These are phyloP conservation scores for Kwoniella dejecticola DNA, from an alignment of 768 basidiomycete genomes.

Conservation along the genomic window DNA sequence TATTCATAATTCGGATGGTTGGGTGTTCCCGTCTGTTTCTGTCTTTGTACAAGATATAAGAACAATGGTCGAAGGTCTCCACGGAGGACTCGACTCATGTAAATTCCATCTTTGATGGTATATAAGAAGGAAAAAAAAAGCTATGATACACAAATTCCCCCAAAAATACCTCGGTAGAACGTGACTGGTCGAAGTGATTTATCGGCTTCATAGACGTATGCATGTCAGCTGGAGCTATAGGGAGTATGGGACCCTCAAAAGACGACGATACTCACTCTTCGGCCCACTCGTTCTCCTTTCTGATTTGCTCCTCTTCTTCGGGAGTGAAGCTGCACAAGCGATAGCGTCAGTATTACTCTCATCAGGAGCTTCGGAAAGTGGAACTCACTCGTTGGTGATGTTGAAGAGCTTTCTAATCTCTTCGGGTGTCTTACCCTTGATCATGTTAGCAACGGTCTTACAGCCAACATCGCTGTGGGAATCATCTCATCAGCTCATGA, in stretches of 20 bases:
- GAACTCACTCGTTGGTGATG: constrained; percentile 64
- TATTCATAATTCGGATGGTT: too few relatives aligned
- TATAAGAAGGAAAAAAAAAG: background rate
- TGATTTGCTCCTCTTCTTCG: constrained; percentile 99
- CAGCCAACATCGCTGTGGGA: constrained; percentile 46
- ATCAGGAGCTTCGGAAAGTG: background rate
- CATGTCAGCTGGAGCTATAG: too few relatives aligned
- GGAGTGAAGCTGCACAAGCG: constrained; percentile 89
- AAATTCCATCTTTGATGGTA: too few relatives aligned
- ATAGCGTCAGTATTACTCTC: constrained; percentile 35
- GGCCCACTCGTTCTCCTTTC: constrained; percentile 85
- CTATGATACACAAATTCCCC: background rate
- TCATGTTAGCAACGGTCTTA: constrained; percentile 82
- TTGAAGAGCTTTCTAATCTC: constrained; percentile 98
- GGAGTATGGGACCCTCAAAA: background rate
- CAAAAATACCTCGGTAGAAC: too few relatives aligned
- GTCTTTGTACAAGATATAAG: too few relatives aligned
- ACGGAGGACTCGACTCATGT: too few relatives aligned
- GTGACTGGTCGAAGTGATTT: constrained; percentile 6
- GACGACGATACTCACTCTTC: constrained; percentile 52
- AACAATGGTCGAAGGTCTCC: too few relatives aligned
- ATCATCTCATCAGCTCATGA: constrained; percentile 11
- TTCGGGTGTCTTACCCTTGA: constrained; percentile 99
- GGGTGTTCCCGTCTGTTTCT: too few relatives aligned
- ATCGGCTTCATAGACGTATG: constrained; percentile 10